Evolutionary conservation across 1,139 yeast genomes (phyloP), one percentile per base, ranked within the genome.

Genomic region (Hansenula sp.): DNA sequence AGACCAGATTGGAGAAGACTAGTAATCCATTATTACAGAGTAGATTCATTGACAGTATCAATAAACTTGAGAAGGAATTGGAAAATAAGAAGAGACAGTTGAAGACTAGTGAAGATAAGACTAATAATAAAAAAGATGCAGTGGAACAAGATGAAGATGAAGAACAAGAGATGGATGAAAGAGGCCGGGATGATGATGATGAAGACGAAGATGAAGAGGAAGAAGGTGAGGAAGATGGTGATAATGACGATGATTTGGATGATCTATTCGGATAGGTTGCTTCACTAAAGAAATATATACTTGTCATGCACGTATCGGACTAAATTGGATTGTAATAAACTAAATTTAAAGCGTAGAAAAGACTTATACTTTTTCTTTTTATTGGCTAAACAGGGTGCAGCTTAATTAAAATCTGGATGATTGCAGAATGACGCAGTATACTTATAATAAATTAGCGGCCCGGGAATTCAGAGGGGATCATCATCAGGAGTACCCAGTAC

Each of bases 1-100:
- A 78, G 57, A 73, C 73, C 40, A 92, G 87, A 52, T 76, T 88
- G 37, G 77, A 74, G 16, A 82, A 82, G 43, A 90, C 95, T 2
- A 79, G 90, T 29, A 89, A 89, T 59, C 90, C 90, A 53, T 83
- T 92, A 68, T 74, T 92, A 78, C 81, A 83, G 59, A 86, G 84
- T 64, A 82, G 97, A 65, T 85, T 89, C 59, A 75, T 83, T 54
- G 94, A 85, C 50, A 88, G 87, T 41, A 84, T 88, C 44, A 75
- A 75, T 44, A 82, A 90, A 44, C 73, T 94, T 53, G 83, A 81
- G 61, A 81, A 82, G 38, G 96, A 94, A 49, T 71, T 90, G 45
- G 96, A 89, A 43, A 73, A 78, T 56, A 92, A 92, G 69, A 78
- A 77, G 65, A 71, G 84, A 44, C 92, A 85, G 56, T 70, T 90